phyloP scores from a whole-genome alignment of 345 rosid species.

The Mallotus nudiflorus region DNA sequence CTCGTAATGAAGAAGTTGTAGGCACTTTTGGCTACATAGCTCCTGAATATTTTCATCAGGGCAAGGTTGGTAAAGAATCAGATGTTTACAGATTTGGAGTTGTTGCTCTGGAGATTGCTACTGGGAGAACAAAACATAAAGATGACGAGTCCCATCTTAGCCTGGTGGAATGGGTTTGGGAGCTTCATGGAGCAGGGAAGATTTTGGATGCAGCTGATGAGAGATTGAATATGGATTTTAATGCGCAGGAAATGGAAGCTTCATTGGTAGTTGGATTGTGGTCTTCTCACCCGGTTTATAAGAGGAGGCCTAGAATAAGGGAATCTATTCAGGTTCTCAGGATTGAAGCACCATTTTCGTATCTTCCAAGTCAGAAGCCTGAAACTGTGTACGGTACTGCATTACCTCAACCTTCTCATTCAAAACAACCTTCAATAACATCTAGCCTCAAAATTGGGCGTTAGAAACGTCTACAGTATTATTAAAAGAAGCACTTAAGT shows the following conservation, averaged over 20 bases:
- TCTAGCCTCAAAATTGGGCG: too few relatives aligned
- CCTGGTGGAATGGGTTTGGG: neutral
- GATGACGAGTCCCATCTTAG: neutral
- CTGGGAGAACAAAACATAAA: neutral
- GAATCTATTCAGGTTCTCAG: neutral
- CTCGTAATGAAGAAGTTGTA: too few relatives aligned
- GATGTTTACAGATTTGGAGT: neutral
- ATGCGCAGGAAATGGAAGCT: neutral
- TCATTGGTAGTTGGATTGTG: neutral
- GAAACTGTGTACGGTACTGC: neutral
- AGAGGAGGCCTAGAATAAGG: neutral
- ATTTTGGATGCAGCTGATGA: neutral
- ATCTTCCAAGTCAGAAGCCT: neutral
- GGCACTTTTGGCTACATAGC: too few relatives aligned
- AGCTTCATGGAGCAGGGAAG: neutral
- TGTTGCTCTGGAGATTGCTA: neutral
- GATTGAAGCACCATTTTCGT: neutral
- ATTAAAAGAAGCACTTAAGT: too few relatives aligned
- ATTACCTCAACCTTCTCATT: neutral
- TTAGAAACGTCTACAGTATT: too few relatives aligned
- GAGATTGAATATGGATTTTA: too few relatives aligned
- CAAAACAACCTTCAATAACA: too few relatives aligned
- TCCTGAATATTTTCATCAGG: too few relatives aligned
- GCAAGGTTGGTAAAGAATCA: too few relatives aligned
- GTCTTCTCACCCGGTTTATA: neutral